Percentiles rank a stretch among this genome's conserved stretches.
These are phyloP conservation scores for Globisporangium spiculum DNA, from an alignment of 352 stramenopile species.

Conservation along the genomic window DNA sequence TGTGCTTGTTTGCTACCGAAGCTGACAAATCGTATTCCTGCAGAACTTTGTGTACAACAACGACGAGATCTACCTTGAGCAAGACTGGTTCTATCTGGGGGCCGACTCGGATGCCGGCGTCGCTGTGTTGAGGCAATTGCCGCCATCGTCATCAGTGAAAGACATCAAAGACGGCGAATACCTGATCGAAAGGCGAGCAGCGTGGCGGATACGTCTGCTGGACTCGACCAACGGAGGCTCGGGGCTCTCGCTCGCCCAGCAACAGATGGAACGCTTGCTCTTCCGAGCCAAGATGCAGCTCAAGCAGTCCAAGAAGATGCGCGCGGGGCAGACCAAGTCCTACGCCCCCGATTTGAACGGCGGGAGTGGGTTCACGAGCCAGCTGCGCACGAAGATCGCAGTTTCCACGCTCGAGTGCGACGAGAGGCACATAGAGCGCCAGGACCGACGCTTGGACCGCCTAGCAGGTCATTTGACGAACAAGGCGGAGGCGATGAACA, in stretches of 20 bases:
- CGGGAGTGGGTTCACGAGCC: constrained; percentile 45
- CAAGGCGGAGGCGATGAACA: constrained; percentile 45
- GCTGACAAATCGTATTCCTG: background rate
- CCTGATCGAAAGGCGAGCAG: constrained; percentile 60
- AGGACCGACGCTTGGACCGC: constrained; percentile 37
- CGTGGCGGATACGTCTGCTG: constrained; percentile 64
- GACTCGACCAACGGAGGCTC: constrained; percentile 66
- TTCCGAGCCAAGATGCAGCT: constrained; percentile 71
- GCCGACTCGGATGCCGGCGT: constrained; percentile 58
- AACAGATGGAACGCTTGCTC: constrained; percentile 78
- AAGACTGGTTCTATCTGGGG: constrained; percentile 83
- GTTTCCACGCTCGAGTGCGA: constrained; percentile 47
- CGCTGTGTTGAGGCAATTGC: constrained; percentile 66
- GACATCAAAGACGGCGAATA: constrained; percentile 58
- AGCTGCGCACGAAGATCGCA: constrained; percentile 50
- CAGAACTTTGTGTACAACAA: constrained; percentile 84
- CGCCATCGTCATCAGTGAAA: constrained; percentile 26
- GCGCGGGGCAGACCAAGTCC: constrained; percentile 42
- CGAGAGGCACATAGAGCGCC: constrained; percentile 33
- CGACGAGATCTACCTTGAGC: constrained; percentile 79
- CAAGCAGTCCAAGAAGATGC: constrained; percentile 75
- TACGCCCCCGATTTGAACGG: constrained; percentile 47
- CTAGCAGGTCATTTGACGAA: constrained; percentile 42
- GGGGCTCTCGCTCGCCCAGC: constrained; percentile 66
- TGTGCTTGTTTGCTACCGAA: background rate